Evolutionary conservation across 257 asterid species (phyloP).

Genomic region (Knoxia roxburghii): DNA sequence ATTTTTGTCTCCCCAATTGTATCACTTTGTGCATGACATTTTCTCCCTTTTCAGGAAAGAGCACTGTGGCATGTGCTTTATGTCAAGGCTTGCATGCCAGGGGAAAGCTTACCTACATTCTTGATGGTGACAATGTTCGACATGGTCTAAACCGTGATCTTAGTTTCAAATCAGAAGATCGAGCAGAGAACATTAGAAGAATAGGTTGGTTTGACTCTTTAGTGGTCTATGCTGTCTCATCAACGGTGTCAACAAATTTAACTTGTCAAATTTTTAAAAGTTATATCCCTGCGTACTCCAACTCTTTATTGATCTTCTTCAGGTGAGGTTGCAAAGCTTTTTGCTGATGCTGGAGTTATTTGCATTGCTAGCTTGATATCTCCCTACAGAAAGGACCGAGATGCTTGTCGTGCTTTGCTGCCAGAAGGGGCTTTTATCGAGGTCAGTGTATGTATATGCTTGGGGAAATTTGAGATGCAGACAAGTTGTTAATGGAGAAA

Average conservation of each 20-base stretch:
- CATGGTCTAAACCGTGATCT: conserved; percentile 91
- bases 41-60: conserved; percentile 55
- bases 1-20: not conserved
- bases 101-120: conserved; percentile 84
- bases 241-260: conserved; percentile 1
- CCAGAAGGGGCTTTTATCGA: conserved; percentile 89
- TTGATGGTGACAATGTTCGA: conserved; percentile 98
- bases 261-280: not conserved
- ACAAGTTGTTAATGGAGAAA: no score
- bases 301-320: conserved; percentile 11
- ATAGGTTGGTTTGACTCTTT: conserved; percentile 59
- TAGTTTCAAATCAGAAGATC: conserved; percentile 84
- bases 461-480: not conserved
- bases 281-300: not conserved
- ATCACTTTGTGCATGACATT: not conserved
- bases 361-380: conserved; percentile 98
- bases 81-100: conserved; percentile 72
- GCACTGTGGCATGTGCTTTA: conserved; percentile 93
- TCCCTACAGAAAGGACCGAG: conserved; percentile 90
- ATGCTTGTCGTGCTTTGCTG: conserved; percentile 78
- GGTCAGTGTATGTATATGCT: conserved; percentile 33
- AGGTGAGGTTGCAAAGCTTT: conserved; percentile 99
- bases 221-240: conserved; percentile 8
- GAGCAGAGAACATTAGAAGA: conserved; percentile 92
- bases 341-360: conserved; percentile 93